phyloP scores from a whole-genome alignment of 371 early-diverging fungal species.

The Entomophthora muscae region DNA sequence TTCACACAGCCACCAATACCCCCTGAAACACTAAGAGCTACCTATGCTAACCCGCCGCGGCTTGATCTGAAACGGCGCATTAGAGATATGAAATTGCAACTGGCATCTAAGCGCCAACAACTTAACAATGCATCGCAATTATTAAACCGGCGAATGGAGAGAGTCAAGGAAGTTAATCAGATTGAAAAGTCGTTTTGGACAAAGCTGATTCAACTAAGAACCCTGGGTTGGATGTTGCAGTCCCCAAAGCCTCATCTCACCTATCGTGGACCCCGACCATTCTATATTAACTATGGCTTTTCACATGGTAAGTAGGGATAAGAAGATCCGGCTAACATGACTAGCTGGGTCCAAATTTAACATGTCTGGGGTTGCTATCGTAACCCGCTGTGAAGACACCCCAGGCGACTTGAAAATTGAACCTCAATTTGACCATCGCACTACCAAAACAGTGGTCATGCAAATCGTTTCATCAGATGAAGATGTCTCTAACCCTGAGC shows the following conservation, averaged over 20 bases:
- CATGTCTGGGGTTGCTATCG: background rate
- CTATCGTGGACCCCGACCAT: background rate
- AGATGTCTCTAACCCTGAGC: background rate
- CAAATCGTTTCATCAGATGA: background rate
- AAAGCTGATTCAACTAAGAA: background rate
- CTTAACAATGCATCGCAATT: background rate
- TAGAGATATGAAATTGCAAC: background rate
- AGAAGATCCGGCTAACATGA: background rate
- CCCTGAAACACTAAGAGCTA: background rate
- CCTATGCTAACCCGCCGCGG: background rate
- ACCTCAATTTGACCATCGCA: background rate
- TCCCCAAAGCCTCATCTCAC: background rate
- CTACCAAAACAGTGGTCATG: background rate
- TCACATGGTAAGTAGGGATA: background rate
- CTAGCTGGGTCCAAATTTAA: constrained; percentile 2
- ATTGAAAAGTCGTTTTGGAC: background rate
- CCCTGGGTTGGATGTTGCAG: constrained; percentile 1
- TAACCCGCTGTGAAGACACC: background rate
- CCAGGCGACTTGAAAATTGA: background rate
- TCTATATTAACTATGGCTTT: background rate
- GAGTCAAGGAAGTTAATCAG: background rate
- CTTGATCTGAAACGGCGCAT: background rate
- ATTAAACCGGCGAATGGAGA: background rate
- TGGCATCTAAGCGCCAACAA: background rate
- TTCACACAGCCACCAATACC: background rate